A percentile compares a stretch with the other conserved stretches of the same genome.
Evolutionary conservation across 768 basidiomycete species (phyloP).

Genomic region (Tremella mesenterica): DNA sequence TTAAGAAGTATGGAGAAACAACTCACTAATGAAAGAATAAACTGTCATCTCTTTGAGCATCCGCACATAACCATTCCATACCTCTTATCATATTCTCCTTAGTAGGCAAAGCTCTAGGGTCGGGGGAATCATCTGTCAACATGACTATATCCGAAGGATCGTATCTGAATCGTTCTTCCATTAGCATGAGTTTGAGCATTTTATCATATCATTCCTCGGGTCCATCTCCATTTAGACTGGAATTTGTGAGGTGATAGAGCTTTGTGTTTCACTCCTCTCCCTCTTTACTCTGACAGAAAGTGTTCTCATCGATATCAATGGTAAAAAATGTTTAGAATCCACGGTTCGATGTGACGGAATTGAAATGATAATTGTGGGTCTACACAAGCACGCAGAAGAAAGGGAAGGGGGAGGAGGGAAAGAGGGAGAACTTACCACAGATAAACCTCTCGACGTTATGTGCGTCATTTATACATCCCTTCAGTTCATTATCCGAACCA

Average conservation of each 20-base stretch:
- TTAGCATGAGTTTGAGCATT: not conserved
- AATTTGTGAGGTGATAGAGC: no score
- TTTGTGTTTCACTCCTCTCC: no score
- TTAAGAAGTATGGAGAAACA: not conserved
- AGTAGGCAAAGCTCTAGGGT: constrained; percentile 64
- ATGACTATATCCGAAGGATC: constrained; percentile 71
- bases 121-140: constrained; percentile 64
- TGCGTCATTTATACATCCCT: constrained; percentile 89
- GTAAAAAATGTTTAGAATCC: no score
- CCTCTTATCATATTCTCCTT: constrained; percentile 71
- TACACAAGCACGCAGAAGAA: no score
- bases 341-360: no score
- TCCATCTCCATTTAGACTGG: no score
- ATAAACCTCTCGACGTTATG: constrained; percentile 71
- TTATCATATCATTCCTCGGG: not conserved
- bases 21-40: constrained; percentile 44
- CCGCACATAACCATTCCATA: constrained; percentile 85
- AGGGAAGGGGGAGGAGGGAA: no score
- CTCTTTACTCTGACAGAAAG: no score
- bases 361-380: no score
- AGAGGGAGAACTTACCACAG: constrained; percentile 32
- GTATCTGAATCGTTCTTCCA: constrained; percentile 58
- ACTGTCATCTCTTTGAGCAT: constrained; percentile 55
- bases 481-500: constrained; percentile 58
- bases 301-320: no score